These are phyloP conservation scores for Bryum argenteum DNA, from an alignment of 225 moss, liverwort and hornwort genomes.

Conservation along the genomic window DNA sequence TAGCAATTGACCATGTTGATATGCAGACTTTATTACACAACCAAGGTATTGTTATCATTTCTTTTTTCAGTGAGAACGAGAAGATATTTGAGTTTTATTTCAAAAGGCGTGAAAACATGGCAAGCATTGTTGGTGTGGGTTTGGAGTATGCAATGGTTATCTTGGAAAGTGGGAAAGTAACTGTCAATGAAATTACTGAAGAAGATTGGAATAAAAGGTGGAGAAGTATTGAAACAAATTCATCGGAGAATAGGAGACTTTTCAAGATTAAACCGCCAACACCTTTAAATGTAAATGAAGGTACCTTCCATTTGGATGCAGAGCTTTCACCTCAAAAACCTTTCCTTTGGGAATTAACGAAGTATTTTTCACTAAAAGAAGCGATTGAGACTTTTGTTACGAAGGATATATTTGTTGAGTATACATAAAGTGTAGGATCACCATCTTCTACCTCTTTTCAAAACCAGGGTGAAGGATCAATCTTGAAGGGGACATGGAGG, in stretches of 20 bases:
- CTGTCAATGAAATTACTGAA: background rate
- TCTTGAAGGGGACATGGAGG: no score
- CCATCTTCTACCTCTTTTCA: background rate
- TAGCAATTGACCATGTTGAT: no score
- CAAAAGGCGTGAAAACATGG: slow-evolving; percentile 2
- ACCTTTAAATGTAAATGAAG: no score
- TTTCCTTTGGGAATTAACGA: background rate
- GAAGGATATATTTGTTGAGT: background rate
- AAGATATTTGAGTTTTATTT: slow-evolving; percentile 10
- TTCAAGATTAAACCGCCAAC: no score
- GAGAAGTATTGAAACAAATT: background rate
- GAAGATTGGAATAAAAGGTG: background rate
- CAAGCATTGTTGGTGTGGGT: slow-evolving; percentile 1
- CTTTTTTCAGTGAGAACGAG: no score
- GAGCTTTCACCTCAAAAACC: background rate
- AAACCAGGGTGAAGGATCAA: no score
- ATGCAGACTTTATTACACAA: no score
- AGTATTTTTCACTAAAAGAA: background rate
- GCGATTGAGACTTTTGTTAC: background rate
- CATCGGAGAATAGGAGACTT: background rate
- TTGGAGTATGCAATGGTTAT: slow-evolving; percentile 4
- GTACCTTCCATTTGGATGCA: no score
- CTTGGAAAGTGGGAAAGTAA: background rate
- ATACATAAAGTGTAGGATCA: background rate
- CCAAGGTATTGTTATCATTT: no score